These are phyloP conservation scores for Fusarium solani-melongenae DNA, from an alignment of 2,329 filamentous ascomycete species.

Conservation along the genomic window DNA sequence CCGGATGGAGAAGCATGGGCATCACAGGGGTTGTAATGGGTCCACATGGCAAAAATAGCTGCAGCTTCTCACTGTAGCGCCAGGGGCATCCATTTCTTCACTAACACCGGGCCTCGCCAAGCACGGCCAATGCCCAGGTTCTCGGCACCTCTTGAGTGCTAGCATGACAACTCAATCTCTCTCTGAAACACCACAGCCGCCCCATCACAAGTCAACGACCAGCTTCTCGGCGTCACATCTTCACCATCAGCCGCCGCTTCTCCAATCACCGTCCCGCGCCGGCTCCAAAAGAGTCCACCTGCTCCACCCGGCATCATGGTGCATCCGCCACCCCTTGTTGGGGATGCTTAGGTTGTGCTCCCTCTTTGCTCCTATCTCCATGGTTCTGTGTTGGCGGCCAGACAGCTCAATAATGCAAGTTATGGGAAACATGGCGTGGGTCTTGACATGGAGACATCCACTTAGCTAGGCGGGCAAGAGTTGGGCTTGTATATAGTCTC, in stretches of 20 bases:
- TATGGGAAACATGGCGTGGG: slow-evolving; percentile 29
- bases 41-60: slow-evolving; percentile 9
- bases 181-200: slow-evolving; percentile 44
- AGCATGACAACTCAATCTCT: slow-evolving; percentile 42
- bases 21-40: neutral
- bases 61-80: slow-evolving; percentile 18
- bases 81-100: slow-evolving; percentile 20
- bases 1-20: neutral
- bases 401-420: slow-evolving; percentile 37
- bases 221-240: slow-evolving; percentile 39
- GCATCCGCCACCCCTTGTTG: slow-evolving; percentile 20
- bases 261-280: slow-evolving; percentile 35
- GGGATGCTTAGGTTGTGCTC: slow-evolving; percentile 14
- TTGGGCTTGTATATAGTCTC: slow-evolving; percentile 34
- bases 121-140: slow-evolving; percentile 2
- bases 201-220: slow-evolving; percentile 34
- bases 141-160: slow-evolving; percentile 15
- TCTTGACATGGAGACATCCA: slow-evolving; percentile 37
- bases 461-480: neutral
- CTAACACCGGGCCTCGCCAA: slow-evolving; percentile 4
- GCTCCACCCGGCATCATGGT: slow-evolving; percentile 37
- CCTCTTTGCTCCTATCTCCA: slow-evolving; percentile 25
- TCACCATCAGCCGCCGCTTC: slow-evolving; percentile 18
- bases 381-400: slow-evolving; percentile 18
- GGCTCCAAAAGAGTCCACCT: slow-evolving; percentile 19